Base-by-base conservation (phyloP, 495 filamentous ascomycete species). In the Trichodelitschia bisporula region DNA sequence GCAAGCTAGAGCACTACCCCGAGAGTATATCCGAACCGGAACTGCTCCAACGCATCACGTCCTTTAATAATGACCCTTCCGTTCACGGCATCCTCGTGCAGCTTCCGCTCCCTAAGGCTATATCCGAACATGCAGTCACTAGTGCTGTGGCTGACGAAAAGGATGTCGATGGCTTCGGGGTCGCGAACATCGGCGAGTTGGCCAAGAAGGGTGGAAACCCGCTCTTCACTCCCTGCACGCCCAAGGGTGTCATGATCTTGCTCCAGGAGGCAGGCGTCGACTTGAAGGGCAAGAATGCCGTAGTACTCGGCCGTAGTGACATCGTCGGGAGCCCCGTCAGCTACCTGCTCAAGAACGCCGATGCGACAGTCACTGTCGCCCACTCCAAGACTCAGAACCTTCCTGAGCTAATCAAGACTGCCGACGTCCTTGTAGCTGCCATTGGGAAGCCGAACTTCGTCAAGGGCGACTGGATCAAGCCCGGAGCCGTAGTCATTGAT, bases 271-370 rank as follows among this genome's bases (percentile, higher is more conserved):
- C 72, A 31, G 83, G 79, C 13, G 72, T 95, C 9, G 62, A 89
- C 28, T 57, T 84, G 9, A 62, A 56, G 2, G 89, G 86, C 21
- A 95, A 93, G 64, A 72, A 82, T 41, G 89, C 84, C 9, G 84
- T 95, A 0, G 89, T 97, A 5, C 57, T 97, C 19, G 86, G 86
- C 19, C 71, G 86, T 13, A 92, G 82, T 47, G 86, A 97, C 41
- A 95, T 95, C 39, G 86, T 97, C 13, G 86, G 86, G 38, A 90
- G 78, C 47, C 86, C 86, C 6, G 82, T 92, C 43, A 92, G 84
- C 53, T 86, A 89, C 43, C 58, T 97, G 36, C 61, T 97, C 28
- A 89, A 77, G 52, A 84, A 90, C 44, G 83, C 86, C 19, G 73
- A 97, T 51, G 86, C 86, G 24, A 95, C 86, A 21, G 89, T 97